A percentile compares a stretch with the other conserved stretches of the same genome.
phyloP scores from a whole-genome alignment of 768 basidiomycete genomes.

The Pulveroboletus sp. region DNA sequence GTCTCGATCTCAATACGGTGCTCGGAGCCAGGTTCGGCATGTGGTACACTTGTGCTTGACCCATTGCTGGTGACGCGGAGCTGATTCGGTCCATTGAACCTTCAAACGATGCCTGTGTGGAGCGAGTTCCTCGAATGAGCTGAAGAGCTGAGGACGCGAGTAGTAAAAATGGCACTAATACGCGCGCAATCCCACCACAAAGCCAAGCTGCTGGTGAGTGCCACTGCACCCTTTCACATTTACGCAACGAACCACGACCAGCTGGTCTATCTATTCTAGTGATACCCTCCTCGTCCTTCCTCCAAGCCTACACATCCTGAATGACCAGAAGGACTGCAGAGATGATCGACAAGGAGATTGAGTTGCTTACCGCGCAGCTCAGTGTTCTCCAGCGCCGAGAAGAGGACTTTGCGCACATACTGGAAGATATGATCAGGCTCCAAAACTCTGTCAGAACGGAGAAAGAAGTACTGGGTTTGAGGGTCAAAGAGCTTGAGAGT shows the following conservation, averaged over 20 bases:
- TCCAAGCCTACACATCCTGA: background rate
- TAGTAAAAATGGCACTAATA: no score
- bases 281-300: background rate
- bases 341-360: conserved; percentile 35
- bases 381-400: conserved; percentile 34
- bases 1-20: no score
- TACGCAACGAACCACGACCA: background rate
- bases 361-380: conserved; percentile 36
- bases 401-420: conserved; percentile 36
- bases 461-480: conserved; percentile 28
- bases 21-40: no score
- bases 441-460: conserved; percentile 34
- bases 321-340: conserved; percentile 21
- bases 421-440: conserved; percentile 38
- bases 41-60: no score
- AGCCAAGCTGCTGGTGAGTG: no score
- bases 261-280: background rate
- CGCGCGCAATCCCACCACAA: no score
- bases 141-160: no score
- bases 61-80: no score
- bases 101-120: no score
- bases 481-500: conserved; percentile 33
- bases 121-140: no score
- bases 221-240: background rate
- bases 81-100: no score